phyloP scores from a whole-genome alignment of 1,139 yeast genomes.

The Candida anutae region DNA sequence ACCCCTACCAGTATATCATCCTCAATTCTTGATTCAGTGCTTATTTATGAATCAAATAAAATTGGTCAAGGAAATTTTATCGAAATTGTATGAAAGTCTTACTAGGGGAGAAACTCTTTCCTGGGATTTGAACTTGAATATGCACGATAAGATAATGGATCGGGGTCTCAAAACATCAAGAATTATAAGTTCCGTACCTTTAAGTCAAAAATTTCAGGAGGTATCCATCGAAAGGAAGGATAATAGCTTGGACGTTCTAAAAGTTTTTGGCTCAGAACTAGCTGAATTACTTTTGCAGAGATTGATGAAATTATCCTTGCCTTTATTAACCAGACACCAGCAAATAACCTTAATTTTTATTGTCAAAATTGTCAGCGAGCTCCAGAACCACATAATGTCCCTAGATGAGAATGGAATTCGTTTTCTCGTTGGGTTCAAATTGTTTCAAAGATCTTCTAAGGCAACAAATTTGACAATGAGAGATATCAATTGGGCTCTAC shows the following conservation, averaged over 20 bases:
- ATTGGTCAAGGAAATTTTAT: conserved; percentile 51
- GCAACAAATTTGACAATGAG: conserved; percentile 55
- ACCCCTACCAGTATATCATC: conserved; percentile 85
- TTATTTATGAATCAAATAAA: conserved; percentile 55
- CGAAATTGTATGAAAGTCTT: conserved; percentile 42
- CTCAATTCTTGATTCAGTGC: conserved; percentile 77
- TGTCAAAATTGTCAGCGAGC: conserved; percentile 52
- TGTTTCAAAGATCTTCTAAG: conserved; percentile 46
- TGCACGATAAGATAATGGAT: conserved; percentile 12
- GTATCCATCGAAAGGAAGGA: conserved; percentile 1
- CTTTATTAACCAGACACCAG: conserved; percentile 83
- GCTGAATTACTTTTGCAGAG: conserved; percentile 49
- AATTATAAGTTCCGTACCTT: neutral
- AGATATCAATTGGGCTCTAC: conserved; percentile 83
- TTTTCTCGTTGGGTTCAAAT: conserved; percentile 64
- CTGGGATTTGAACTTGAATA: conserved; percentile 30
- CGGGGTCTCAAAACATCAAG: neutral
- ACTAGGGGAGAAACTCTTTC: conserved; percentile 28
- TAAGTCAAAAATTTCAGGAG: conserved; percentile 1
- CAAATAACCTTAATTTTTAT: conserved; percentile 71
- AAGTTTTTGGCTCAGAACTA: conserved; percentile 35
- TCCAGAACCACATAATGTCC: conserved; percentile 38
- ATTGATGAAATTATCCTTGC: conserved; percentile 59
- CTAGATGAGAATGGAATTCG: conserved; percentile 69
- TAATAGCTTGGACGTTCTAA: conserved; percentile 19